Base-by-base conservation (phyloP, 2,329 filamentous ascomycete genomes). In the Myriosclerotinia duriaeana region DNA sequence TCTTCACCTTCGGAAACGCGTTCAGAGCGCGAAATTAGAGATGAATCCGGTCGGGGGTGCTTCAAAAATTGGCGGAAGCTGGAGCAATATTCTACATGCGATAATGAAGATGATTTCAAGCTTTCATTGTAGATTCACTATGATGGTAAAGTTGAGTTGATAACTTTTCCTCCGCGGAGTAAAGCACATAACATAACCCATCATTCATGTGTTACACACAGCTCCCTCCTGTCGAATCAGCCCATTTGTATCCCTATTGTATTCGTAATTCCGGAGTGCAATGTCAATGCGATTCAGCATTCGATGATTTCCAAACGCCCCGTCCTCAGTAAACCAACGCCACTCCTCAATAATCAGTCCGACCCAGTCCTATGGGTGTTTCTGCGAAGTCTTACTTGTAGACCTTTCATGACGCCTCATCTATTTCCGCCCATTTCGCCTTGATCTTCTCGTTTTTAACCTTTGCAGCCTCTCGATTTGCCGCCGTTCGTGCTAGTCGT, bases 1-100 rank as follows among this genome's bases (percentile, higher is more conserved):
- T 96, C 72, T 83, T 87, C 74, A 88, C 89, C 34, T 98, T 95
- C 80, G 93, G 92, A 68, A 84, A 84, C 74, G 92, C 89, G 50
- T 90, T 80, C 69, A 74, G 77, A 52, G 53, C 69, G 9, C 69
- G 69, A 68, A 71, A 71, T 67, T 72, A 68, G 81, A 44, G 36
- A 72, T 77, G 80, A 53, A 78, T 11, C 17, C 17, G 22, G 38
- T 17, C 14, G 30, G 56, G 17, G 12, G 36, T 61, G 8, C 26
- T 50, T 17, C 8, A 26, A 79, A 79, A 48, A 70, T 83, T 76
- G 48, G 70, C 54, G n/a, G 44, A 22, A 11, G 30, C 48, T 60
- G 38, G 44, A 12, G 34, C 8, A 11, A 38, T 12, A 12, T 61
- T 12, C 20, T 55, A 50, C 34, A 6, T 61, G 34, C 8, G 14